phyloP scores from a whole-genome alignment of 331 rosid genomes.

The Spiraea crenata region DNA sequence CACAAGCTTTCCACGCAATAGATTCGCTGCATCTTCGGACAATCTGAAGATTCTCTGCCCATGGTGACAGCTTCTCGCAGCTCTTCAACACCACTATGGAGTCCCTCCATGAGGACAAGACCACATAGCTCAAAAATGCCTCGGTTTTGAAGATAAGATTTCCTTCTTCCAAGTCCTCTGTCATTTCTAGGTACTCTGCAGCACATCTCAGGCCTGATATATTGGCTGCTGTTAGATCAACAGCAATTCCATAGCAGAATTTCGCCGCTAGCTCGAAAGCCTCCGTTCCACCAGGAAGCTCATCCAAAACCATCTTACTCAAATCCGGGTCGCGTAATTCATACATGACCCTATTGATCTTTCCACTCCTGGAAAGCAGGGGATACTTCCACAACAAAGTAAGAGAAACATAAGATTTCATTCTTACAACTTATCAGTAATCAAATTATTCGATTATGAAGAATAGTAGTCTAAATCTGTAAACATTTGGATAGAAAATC shows the following conservation, averaged over 20 bases:
- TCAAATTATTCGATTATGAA: neutral
- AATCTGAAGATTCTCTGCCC: conserved; percentile 93
- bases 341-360: conserved; percentile 70
- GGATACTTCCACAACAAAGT: conserved; percentile 60
- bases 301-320: conserved; percentile 67
- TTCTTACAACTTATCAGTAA: neutral
- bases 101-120: conserved; percentile 90
- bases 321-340: conserved; percentile 62
- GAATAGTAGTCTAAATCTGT: neutral
- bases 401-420: neutral
- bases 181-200: conserved; percentile 93
- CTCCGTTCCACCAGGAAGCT: conserved; percentile 83
- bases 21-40: conserved; percentile 91
- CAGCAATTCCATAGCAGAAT: conserved; percentile 86
- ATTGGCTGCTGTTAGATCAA: conserved; percentile 92
- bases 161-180: conserved; percentile 94
- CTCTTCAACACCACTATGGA: conserved; percentile 87
- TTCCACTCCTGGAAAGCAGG: conserved; percentile 86
- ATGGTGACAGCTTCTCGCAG: conserved; percentile 87
- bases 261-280: conserved; percentile 86
- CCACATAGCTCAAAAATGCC: conserved; percentile 93
- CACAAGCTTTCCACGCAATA: conserved; percentile 97
- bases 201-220: conserved; percentile 95
- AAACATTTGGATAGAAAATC: neutral
- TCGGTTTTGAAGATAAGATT: conserved; percentile 93